Evolutionary conservation across 192 early-diverging fungal species (phyloP).

Genomic region (Polychytrium aggregatum): DNA sequence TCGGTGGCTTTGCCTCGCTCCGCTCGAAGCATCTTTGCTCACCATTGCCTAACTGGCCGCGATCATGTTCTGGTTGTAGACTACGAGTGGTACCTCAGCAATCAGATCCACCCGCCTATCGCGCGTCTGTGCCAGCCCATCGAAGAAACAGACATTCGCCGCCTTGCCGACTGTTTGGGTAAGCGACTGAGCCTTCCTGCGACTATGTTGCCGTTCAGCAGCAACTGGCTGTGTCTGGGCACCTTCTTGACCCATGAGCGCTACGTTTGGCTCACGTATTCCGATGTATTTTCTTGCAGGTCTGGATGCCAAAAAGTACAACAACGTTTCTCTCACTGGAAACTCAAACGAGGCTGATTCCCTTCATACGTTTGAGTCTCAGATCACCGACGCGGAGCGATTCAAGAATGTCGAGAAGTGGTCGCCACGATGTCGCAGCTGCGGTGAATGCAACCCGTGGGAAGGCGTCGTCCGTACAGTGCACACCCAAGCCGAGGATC

Average conservation of each 20-base stretch:
- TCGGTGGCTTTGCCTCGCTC: too few relatives aligned
- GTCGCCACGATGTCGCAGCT: constrained; percentile 45
- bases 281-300: constrained; percentile 13
- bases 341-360: constrained; percentile 28
- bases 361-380: constrained; percentile 64
- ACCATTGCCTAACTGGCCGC: too few relatives aligned
- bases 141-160: constrained; percentile 65
- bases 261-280: not conserved
- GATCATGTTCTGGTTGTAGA: constrained; percentile 36
- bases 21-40: too few relatives aligned
- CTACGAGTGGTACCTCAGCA: constrained; percentile 84
- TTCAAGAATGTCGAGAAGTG: constrained; percentile 66
- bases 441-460: constrained; percentile 37
- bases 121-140: constrained; percentile 73
- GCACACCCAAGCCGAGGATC: not conserved
- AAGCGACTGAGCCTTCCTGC: too few relatives aligned
- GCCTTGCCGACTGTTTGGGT: constrained; percentile 75
- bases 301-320: constrained; percentile 57
- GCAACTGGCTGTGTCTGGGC: too few relatives aligned
- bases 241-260: too few relatives aligned
- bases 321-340: not conserved
- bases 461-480: constrained; percentile 10
- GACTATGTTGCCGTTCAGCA: too few relatives aligned
- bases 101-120: constrained; percentile 85
- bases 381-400: constrained; percentile 58